A percentile compares a stretch with the other conserved stretches of the same genome.
These are phyloP conservation scores for Lipomyces orientalis DNA, from an alignment of 805 yeast genomes.

Conservation along the genomic window DNA sequence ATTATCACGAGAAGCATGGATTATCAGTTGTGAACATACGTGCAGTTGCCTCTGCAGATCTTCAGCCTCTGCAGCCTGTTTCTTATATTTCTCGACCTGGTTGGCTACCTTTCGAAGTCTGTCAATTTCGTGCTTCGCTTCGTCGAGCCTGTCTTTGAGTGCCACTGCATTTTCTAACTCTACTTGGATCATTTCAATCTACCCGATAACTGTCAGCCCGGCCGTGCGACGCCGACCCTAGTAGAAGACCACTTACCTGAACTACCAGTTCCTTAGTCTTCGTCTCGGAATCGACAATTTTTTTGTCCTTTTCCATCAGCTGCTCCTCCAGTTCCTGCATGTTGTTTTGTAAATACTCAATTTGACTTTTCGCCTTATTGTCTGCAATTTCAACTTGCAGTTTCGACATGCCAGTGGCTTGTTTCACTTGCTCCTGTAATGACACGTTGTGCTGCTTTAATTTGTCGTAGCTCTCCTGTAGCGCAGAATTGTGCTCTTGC, in stretches of 20 bases:
- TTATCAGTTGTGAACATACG: background rate
- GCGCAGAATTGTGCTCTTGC: slow-evolving; percentile 14
- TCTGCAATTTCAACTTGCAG: slow-evolving; percentile 28
- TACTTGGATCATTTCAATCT: slow-evolving; percentile 19
- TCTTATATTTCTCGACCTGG: slow-evolving; percentile 29
- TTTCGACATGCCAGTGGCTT: slow-evolving; percentile 11
- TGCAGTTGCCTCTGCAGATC: slow-evolving; percentile 21
- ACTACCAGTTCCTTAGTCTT: slow-evolving; percentile 9
- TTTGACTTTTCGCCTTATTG: slow-evolving; percentile 23
- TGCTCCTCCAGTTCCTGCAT: slow-evolving; percentile 34
- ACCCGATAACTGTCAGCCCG: background rate
- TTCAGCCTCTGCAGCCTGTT: slow-evolving; percentile 23
- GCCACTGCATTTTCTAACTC: slow-evolving; percentile 19
- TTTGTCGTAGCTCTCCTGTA: slow-evolving; percentile 15
- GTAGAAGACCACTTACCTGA: slow-evolving; percentile 5
- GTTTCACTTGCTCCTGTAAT: background rate
- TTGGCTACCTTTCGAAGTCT: slow-evolving; percentile 20
- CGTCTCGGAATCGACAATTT: slow-evolving; percentile 20
- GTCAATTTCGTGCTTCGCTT: slow-evolving; percentile 32
- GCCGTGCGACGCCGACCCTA: background rate
- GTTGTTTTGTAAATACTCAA: slow-evolving; percentile 30
- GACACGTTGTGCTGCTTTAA: slow-evolving; percentile 9
- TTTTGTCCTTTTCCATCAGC: slow-evolving; percentile 19
- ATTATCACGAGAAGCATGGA: background rate
- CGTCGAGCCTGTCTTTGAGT: slow-evolving; percentile 29